A percentile compares a stretch with the other conserved stretches of the same genome.
Evolutionary conservation across 2,329 filamentous ascomycete species (phyloP).

Genomic region (Rutstroemia sp.): DNA sequence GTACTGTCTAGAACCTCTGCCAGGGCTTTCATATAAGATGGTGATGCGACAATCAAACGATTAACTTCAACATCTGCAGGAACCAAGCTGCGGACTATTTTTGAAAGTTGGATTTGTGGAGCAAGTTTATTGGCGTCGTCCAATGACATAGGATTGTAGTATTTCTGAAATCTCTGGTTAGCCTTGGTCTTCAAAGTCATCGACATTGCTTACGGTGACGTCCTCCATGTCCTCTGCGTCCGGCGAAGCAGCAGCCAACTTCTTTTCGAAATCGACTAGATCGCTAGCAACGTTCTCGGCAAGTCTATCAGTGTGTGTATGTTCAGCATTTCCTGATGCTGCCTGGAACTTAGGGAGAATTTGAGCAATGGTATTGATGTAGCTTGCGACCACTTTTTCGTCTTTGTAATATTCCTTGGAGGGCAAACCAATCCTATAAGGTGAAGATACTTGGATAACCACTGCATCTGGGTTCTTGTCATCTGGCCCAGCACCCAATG

Average conservation of each 20-base stretch:
- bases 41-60: constrained; percentile 51
- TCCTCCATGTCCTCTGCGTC: constrained; percentile 51
- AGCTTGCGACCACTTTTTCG: constrained; percentile 43
- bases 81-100: constrained; percentile 44
- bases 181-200: not conserved
- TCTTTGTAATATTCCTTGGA: constrained; percentile 55
- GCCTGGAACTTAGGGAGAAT: constrained; percentile 22
- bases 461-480: constrained; percentile 41
- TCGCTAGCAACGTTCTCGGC: constrained; percentile 27
- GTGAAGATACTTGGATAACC: constrained; percentile 36
- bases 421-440: constrained; percentile 47
- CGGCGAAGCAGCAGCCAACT: constrained; percentile 51
- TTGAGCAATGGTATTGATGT: constrained; percentile 36
- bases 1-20: constrained; percentile 48
- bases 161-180: constrained; percentile 38
- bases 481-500: constrained; percentile 24
- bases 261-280: constrained; percentile 52
- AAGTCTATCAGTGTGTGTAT: constrained; percentile 10
- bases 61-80: constrained; percentile 43
- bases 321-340: constrained; percentile 13
- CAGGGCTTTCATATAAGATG: constrained; percentile 52
- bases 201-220: constrained; percentile 40
- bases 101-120: constrained; percentile 47
- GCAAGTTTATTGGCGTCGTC: constrained; percentile 46
- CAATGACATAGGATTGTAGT: constrained; percentile 57